phyloP scores from a whole-genome alignment of 768 basidiomycete species.

The Mycena rosella region DNA sequence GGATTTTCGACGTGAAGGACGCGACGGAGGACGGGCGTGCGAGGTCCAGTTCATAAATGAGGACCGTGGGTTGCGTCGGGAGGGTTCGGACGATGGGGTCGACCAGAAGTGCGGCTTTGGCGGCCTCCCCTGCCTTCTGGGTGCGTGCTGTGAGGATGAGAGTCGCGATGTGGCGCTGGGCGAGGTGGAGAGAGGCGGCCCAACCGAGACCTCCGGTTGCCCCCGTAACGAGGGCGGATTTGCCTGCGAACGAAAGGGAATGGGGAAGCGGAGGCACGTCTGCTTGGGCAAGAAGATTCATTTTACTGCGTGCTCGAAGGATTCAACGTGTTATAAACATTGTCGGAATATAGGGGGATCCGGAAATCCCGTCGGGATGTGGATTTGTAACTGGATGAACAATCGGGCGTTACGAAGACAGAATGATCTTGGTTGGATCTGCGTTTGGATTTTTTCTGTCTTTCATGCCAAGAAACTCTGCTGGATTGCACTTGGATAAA shows the following conservation, averaged over 20 bases:
- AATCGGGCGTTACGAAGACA: too few species aligned
- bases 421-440: too few species aligned
- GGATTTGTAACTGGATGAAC: too few species aligned
- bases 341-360: too few species aligned
- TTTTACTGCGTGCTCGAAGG: not conserved
- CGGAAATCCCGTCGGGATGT: too few species aligned
- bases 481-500: too few species aligned
- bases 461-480: too few species aligned
- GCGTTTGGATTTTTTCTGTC: too few species aligned
- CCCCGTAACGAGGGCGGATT: constrained; percentile 47
- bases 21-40: constrained; percentile 31
- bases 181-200: constrained; percentile 32
- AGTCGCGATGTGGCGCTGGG: constrained; percentile 30
- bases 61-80: constrained; percentile 24
- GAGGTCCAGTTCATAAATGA: constrained; percentile 34
- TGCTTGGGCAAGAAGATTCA: constrained; percentile 30
- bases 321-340: too few species aligned
- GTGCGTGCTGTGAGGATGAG: constrained; percentile 37
- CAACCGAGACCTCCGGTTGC: constrained; percentile 36
- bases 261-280: constrained; percentile 28
- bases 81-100: constrained; percentile 26
- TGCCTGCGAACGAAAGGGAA: constrained; percentile 40
- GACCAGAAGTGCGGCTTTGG: constrained; percentile 28
- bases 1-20: constrained; percentile 28
- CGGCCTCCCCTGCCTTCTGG: constrained; percentile 21